These are phyloP conservation scores for Acer yangbiense DNA, from an alignment of 345 rosid genomes.

Conservation along the genomic window DNA sequence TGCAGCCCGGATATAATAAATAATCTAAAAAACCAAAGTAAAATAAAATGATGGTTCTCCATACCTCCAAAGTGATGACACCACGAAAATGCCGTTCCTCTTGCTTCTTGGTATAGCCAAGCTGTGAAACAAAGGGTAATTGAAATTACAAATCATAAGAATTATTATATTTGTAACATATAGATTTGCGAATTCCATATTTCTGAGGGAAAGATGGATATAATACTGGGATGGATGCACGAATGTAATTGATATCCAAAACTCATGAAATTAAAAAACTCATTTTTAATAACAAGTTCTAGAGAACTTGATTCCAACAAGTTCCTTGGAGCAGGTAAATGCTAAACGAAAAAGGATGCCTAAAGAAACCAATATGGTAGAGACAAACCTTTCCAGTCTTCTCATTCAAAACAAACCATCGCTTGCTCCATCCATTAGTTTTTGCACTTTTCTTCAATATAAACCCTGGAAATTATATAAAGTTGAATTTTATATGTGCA, in stretches of 20 bases:
- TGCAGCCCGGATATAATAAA: not conserved
- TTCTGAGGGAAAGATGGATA: not conserved
- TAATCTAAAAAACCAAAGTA: not conserved
- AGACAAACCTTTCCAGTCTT: constrained; percentile 85
- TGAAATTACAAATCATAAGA: constrained; percentile 5
- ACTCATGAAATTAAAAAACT: not conserved
- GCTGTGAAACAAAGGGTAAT: constrained; percentile 46
- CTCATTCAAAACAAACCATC: constrained; percentile 96
- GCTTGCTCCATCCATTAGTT: constrained; percentile 85
- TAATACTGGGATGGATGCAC: not conserved
- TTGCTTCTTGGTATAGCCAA: constrained; percentile 90
- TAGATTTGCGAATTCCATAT: not conserved
- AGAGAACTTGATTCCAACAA: no score
- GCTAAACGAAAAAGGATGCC: not conserved
- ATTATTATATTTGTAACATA: not conserved
- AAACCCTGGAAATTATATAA: constrained; percentile 56
- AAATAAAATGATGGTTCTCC: not conserved
- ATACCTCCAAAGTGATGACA: constrained; percentile 81
- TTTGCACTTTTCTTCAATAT: constrained; percentile 87
- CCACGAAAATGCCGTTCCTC: constrained; percentile 95
- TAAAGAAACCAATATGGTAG: not conserved
- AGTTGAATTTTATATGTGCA: not conserved
- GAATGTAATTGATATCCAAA: not conserved
- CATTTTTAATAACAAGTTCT: not conserved
- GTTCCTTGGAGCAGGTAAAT: not conserved